Evolutionary conservation across 495 filamentous ascomycete species (phyloP).

Genomic region (Lepraria neglecta): DNA sequence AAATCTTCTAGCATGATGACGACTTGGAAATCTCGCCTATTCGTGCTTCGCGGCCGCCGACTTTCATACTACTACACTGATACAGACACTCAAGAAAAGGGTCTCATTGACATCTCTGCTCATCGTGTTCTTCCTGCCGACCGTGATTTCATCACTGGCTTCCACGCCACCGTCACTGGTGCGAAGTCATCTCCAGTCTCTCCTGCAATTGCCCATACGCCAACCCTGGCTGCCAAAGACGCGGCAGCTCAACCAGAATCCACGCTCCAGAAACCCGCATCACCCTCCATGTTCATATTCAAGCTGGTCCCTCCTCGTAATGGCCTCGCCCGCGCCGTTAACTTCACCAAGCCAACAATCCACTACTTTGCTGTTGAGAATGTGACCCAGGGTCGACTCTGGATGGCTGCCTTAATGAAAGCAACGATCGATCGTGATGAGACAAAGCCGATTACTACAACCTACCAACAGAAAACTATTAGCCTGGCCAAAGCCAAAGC

Average conservation of each 20-base stretch:
- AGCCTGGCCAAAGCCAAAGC: slow-evolving; percentile 74
- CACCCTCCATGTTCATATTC: slow-evolving; percentile 83
- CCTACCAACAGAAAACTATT: slow-evolving; percentile 94
- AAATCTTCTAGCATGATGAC: slow-evolving; percentile 90
- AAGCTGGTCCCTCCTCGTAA: slow-evolving; percentile 89
- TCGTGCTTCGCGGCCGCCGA: slow-evolving; percentile 83
- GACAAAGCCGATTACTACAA: slow-evolving; percentile 65
- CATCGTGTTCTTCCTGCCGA: slow-evolving; percentile 95
- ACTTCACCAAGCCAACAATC: slow-evolving; percentile 92
- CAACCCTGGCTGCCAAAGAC: slow-evolving; percentile 44
- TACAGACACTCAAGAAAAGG: slow-evolving; percentile 82
- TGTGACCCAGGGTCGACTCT: slow-evolving; percentile 76
- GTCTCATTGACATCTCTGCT: slow-evolving; percentile 93
- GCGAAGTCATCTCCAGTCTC: slow-evolving; percentile 69
- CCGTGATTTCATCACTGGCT: slow-evolving; percentile 76
- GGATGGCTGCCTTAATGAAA: slow-evolving; percentile 99
- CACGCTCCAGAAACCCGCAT: slow-evolving; percentile 29
- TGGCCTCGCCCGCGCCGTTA: slow-evolving; percentile 84
- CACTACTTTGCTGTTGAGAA: slow-evolving; percentile 97
- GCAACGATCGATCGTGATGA: slow-evolving; percentile 96
- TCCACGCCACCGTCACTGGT: slow-evolving; percentile 89
- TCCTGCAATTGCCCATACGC: slow-evolving; percentile 57
- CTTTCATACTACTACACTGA: slow-evolving; percentile 97
- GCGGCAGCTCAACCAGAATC: slow-evolving; percentile 32
- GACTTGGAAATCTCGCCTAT: slow-evolving; percentile 92